These are phyloP conservation scores for Lactarius vividus DNA, from an alignment of 768 basidiomycete species.

Conservation along the genomic window DNA sequence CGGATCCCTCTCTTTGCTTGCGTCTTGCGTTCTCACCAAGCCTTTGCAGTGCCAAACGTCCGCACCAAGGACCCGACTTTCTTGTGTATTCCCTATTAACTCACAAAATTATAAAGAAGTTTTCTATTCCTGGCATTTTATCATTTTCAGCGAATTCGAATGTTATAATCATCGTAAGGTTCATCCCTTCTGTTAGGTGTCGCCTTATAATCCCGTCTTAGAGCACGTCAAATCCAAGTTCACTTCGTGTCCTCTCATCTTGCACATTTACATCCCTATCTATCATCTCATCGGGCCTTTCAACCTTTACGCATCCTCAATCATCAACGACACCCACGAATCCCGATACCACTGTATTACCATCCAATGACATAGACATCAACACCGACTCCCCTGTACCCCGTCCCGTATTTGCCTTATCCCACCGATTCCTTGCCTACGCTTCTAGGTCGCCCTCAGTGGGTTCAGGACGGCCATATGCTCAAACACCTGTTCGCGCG, in stretches of 20 bases:
- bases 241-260: constrained; percentile 56
- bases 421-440: constrained; percentile 62
- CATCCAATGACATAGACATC: constrained; percentile 31
- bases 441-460: constrained; percentile 39
- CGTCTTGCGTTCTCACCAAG: neutral
- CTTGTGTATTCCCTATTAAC: constrained; percentile 46
- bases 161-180: constrained; percentile 59
- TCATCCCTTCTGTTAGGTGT: neutral
- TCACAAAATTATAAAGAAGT: constrained; percentile 50
- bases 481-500: constrained; percentile 20
- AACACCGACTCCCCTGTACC: constrained; percentile 27
- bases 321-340: constrained; percentile 30
- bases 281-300: constrained; percentile 48
- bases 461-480: constrained; percentile 25
- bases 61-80: constrained; percentile 32
- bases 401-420: constrained; percentile 58
- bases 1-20: constrained; percentile 25
- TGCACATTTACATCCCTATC: constrained; percentile 50
- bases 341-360: constrained; percentile 42
- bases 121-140: constrained; percentile 43
- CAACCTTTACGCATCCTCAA: constrained; percentile 41
- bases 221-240: constrained; percentile 56
- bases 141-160: constrained; percentile 46
- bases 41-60: constrained; percentile 27
- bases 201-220: constrained; percentile 31